Evolutionary conservation across 805 yeast species (phyloP).

Genomic region (Starmerella etchellsii): DNA sequence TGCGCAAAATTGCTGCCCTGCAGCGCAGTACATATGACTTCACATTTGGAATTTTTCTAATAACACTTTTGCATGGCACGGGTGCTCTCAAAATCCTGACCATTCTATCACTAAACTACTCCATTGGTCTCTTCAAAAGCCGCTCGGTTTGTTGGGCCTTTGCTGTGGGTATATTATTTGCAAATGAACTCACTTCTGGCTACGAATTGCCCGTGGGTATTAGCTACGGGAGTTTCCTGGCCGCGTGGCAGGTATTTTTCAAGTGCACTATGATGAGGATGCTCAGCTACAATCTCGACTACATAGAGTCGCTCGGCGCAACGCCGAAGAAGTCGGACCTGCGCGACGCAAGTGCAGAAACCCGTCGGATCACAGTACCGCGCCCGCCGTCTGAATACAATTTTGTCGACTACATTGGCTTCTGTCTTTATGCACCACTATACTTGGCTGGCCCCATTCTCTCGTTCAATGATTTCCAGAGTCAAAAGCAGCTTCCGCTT

Average conservation of each 20-base stretch:
- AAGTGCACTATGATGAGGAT: constrained; percentile 78
- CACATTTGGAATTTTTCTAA: constrained; percentile 52
- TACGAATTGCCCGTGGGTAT: constrained; percentile 46
- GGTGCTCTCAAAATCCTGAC: constrained; percentile 48
- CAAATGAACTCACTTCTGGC: constrained; percentile 56
- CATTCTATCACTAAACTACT: constrained; percentile 45
- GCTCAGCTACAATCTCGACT: constrained; percentile 75
- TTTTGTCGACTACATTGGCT: constrained; percentile 56
- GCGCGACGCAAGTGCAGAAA: constrained; percentile 18
- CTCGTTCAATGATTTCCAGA: constrained; percentile 80
- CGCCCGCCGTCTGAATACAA: constrained; percentile 49
- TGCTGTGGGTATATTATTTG: constrained; percentile 63
- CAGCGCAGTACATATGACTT: constrained; percentile 52
- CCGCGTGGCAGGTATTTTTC: constrained; percentile 92
- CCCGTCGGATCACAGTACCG: constrained; percentile 32
- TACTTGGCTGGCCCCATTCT: constrained; percentile 91
- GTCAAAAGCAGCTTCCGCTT: constrained; percentile 44
- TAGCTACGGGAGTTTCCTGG: constrained; percentile 57
- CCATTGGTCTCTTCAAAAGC: constrained; percentile 26
- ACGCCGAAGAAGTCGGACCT: background rate
- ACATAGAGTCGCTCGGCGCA: constrained; percentile 19
- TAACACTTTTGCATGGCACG: constrained; percentile 69
- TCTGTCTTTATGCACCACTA: constrained; percentile 72
- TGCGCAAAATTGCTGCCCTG: constrained; percentile 32
- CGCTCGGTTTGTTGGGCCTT: constrained; percentile 51